phyloP scores from a whole-genome alignment of 306 rosid species.

The Oemleria cerasiformis region DNA sequence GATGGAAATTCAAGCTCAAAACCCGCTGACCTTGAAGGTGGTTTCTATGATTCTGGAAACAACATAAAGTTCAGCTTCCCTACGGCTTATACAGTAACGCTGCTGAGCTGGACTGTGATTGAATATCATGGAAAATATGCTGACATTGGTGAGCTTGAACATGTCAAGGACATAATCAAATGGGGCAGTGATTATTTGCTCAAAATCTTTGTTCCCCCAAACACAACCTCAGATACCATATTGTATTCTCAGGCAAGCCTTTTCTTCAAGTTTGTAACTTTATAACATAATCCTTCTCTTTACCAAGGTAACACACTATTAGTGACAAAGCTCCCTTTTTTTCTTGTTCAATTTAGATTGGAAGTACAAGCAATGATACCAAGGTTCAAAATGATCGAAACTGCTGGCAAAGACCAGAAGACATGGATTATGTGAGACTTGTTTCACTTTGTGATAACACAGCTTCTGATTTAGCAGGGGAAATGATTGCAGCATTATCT shows the following conservation, averaged over 20 bases:
- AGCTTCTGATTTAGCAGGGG: constrained; percentile 80
- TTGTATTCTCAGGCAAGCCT: constrained; percentile 68
- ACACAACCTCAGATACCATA: constrained; percentile 37
- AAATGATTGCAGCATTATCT: constrained; percentile 72
- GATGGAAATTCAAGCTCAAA: constrained; percentile 46
- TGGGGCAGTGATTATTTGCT: constrained; percentile 87
- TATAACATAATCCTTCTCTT: background rate
- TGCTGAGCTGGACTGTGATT: constrained; percentile 77
- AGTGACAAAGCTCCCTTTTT: background rate
- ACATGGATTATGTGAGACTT: constrained; percentile 52
- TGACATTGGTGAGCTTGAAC: constrained; percentile 69
- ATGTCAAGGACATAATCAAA: constrained; percentile 68
- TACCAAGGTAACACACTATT: background rate
- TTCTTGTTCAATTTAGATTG: constrained; percentile 48
- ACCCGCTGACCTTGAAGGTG: constrained; percentile 53
- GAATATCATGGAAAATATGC: constrained; percentile 71
- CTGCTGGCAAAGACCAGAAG: constrained; percentile 86
- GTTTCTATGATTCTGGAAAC: constrained; percentile 91
- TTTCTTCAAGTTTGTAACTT: background rate
- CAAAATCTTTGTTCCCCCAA: constrained; percentile 46
- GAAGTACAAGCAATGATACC: constrained; percentile 44
- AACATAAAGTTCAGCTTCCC: constrained; percentile 76
- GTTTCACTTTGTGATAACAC: constrained; percentile 57
- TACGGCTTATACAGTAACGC: constrained; percentile 72
- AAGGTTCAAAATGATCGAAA: constrained; percentile 39